phyloP scores from a whole-genome alignment of 805 yeast species.

The Candida parachauliodes region DNA sequence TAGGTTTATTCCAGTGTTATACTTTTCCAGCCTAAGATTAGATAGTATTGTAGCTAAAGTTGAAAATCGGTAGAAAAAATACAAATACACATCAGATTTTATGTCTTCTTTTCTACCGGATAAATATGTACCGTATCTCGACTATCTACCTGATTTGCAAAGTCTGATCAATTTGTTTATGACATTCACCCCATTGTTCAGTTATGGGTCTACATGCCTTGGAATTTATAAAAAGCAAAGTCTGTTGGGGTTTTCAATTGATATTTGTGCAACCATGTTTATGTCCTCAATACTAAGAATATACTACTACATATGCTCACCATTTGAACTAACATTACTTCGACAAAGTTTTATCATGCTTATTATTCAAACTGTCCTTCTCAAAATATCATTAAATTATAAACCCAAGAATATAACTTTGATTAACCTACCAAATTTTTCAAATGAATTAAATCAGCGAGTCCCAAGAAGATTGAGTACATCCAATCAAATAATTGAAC shows the following conservation, averaged over 20 bases:
- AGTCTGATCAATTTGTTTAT: conserved; percentile 61
- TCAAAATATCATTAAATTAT: conserved; percentile 59
- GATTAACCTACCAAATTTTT: conserved; percentile 25
- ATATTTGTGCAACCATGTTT: conserved; percentile 89
- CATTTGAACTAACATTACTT: conserved; percentile 75
- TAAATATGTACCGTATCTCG: conserved; percentile 10
- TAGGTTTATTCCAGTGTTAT: too few relatives aligned
- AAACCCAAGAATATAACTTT: conserved; percentile 40
- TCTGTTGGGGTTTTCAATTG: conserved; percentile 82
- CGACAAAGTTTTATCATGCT: conserved; percentile 84
- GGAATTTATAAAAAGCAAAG: conserved; percentile 62
- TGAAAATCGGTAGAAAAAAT: too few relatives aligned
- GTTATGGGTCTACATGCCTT: conserved; percentile 80
- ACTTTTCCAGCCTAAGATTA: too few relatives aligned
- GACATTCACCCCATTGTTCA: conserved; percentile 77
- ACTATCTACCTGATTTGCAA: conserved; percentile 25
- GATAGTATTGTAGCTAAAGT: too few relatives aligned
- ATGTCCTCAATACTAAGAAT: conserved; percentile 71
- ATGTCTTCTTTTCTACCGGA: conserved; percentile 9
- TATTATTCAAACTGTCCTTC: conserved; percentile 64
- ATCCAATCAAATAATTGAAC: conserved; percentile 12
- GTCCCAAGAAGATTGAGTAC: conserved; percentile 18
- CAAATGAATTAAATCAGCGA: conserved; percentile 23
- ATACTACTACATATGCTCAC: conserved; percentile 72
- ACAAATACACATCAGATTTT: too few relatives aligned